Base-by-base conservation (phyloP, 129 eudicot genomes). In the Lactuca sativa region DNA sequence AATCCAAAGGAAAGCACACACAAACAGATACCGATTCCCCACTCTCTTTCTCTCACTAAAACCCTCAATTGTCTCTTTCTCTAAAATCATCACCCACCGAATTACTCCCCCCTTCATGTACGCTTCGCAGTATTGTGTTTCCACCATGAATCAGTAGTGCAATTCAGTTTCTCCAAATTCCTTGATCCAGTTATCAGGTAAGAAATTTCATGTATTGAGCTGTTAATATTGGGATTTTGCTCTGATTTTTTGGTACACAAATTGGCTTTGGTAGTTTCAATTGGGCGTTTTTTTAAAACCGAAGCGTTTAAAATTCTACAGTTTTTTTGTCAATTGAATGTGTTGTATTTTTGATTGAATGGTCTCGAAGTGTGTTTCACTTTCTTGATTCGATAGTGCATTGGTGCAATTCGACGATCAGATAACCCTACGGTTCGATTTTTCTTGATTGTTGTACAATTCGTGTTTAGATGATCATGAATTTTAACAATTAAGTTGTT, bases 1-100 rank as follows among this genome's bases (percentile, higher is more conserved):
- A 64, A 37, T 16, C 41, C 30, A 70, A 30, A 56, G 51, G 31
- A 43, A 65, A 43, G 11, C 67, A 56, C 59, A 36, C 66, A 47
- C 25, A 67, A 47, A 59, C 56, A 67, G 13, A 75, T 59, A 66
- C 62, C 67, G 48, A 67, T 75, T 33, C 75, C 61, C 54, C 25
- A 16, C 59, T 44, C 16, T 53, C 62, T 75, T 62, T 77, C 76
- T 77, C 81, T 62, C 81, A 53, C 76, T 54, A 77, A 76, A 74
- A 33, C 64, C 80, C 70, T 61, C 11, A 40, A 52, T 59, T 68
- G 17, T 16, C 21, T 67, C 56, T 52, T 56, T 76, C 80, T 56
- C 38, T 73, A 64, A 16, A 64, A 52, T 56, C 41, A 56, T 17
- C 67, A 67, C 69, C 61, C 72, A 66, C 66, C 70, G 33, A 74